Conservation (phyloP, 306 rosid genomes). For the Cucurbita maxima region DNA sequence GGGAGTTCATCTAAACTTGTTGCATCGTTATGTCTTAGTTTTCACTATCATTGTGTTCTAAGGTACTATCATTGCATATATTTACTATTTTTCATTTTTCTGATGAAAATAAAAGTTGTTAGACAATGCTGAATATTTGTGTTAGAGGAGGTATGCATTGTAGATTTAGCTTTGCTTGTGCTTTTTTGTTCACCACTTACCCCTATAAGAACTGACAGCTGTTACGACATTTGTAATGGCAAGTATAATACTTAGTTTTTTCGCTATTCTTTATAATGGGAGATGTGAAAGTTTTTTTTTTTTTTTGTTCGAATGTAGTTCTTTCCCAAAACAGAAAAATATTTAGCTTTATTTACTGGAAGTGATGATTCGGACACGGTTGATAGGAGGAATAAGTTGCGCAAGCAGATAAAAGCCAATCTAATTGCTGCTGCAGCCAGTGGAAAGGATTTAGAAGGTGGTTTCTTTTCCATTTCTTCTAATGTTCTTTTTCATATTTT, state of each 20-base stretch:
- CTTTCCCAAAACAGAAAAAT: slow-evolving; percentile 93
- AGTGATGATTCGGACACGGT: slow-evolving; percentile 44
- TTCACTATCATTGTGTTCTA: background rate
- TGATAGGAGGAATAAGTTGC: slow-evolving; percentile 62
- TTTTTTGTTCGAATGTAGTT: slow-evolving; percentile 37
- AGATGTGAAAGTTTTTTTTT: slow-evolving; percentile 16
- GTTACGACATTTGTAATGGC: background rate
- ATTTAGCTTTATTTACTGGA: slow-evolving; percentile 69
- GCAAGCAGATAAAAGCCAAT: slow-evolving; percentile 72
- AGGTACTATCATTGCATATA: background rate
- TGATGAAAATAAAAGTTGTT: background rate
- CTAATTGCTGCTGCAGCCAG: slow-evolving; percentile 69
- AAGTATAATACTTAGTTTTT: background rate
- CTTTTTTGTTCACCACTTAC: background rate
- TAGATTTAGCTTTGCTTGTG: background rate
- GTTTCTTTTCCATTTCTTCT: background rate
- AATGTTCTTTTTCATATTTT: background rate
- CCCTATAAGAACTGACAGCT: background rate
- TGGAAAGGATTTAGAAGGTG: slow-evolving; percentile 98
- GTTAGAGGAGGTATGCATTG: background rate
- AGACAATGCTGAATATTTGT: background rate
- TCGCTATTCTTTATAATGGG: background rate
- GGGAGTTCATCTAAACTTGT: background rate
- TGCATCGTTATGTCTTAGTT: background rate
- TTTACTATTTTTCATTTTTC: background rate